phyloP scores from a whole-genome alignment of 164 flowering plant genomes.

The Tetracentron sinense region DNA sequence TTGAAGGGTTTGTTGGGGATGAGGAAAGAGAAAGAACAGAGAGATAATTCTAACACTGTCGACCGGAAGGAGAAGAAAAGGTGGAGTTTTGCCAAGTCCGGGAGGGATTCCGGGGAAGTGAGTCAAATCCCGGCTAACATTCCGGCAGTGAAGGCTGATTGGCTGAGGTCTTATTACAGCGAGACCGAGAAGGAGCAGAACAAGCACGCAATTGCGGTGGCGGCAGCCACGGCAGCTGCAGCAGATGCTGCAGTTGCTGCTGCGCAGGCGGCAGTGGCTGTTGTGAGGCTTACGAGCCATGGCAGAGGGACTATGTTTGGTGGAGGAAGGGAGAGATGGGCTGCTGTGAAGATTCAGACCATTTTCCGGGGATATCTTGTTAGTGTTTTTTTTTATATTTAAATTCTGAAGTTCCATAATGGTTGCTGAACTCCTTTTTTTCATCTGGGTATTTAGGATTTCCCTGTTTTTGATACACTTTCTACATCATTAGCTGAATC shows the following conservation, averaged over 20 bases:
- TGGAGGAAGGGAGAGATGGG: constrained; percentile 63
- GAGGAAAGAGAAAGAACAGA: constrained; percentile 56
- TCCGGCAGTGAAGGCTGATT: constrained; percentile 19
- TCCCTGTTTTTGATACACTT: neutral
- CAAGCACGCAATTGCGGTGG: constrained; percentile 94
- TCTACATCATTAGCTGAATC: neutral
- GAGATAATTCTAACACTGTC: constrained; percentile 21
- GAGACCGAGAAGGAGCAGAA: constrained; percentile 65
- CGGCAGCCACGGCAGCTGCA: constrained; percentile 93
- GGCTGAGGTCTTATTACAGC: constrained; percentile 47
- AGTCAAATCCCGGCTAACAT: constrained; percentile 11
- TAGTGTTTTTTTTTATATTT: constrained; percentile 11
- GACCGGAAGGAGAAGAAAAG: constrained; percentile 53
- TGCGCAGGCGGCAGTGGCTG: constrained; percentile 86
- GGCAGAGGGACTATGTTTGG: constrained; percentile 63
- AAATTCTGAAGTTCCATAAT: neutral
- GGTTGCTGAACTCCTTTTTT: neutral
- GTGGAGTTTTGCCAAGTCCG: constrained; percentile 64
- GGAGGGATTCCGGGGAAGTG: constrained; percentile 20
- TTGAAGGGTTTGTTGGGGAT: constrained; percentile 59
- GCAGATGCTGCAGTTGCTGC: constrained; percentile 96
- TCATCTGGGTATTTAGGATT: neutral
- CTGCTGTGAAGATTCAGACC: constrained; percentile 76
- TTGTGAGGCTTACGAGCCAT: constrained; percentile 76
- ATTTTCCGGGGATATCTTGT: constrained; percentile 79